A percentile compares a stretch with the other conserved stretches of the same genome.
Conservation (phyloP, 768 basidiomycete genomes). For the Boletus insuetus region DNA sequence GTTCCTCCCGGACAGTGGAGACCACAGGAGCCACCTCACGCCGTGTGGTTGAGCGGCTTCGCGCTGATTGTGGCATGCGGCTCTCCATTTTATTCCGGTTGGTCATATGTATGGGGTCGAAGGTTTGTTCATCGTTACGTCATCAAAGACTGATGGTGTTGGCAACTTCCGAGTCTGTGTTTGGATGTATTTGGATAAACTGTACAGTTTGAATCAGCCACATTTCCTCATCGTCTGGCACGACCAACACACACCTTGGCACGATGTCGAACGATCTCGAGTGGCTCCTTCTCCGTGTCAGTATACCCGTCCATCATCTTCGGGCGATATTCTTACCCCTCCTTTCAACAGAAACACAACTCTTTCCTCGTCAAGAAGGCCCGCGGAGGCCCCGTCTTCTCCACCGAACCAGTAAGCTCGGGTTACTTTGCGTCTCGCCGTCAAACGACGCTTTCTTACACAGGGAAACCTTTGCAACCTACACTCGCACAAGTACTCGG, state of each 20-base stretch:
- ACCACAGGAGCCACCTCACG: no score
- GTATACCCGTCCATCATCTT: conserved; percentile 28
- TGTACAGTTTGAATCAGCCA: conserved; percentile 35
- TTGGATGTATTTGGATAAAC: conserved; percentile 29
- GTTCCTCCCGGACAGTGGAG: no score
- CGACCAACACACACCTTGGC: conserved; percentile 19
- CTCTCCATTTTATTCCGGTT: no score
- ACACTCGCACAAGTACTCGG: conserved; percentile 92
- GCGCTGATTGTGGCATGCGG: no score
- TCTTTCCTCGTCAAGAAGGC: conserved; percentile 82
- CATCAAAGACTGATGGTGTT: no score
- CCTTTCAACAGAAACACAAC: conserved; percentile 64
- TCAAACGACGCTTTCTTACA: conserved; percentile 5
- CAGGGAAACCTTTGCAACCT: conserved; percentile 86
- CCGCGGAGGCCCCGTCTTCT: conserved; percentile 73
- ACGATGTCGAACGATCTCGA: conserved; percentile 88
- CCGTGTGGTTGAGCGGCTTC: no score
- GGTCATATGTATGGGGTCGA: no score
- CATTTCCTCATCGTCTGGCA: conserved; percentile 18
- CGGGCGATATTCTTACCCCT: neutral
- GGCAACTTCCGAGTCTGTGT: neutral
- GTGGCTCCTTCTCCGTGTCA: conserved; percentile 88
- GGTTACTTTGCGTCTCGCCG: neutral
- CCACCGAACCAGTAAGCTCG: conserved; percentile 72
- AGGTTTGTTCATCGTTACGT: no score